phyloP scores from a whole-genome alignment of 225 moss, liverwort and hornwort genomes.

The Straminergon stramineum region DNA sequence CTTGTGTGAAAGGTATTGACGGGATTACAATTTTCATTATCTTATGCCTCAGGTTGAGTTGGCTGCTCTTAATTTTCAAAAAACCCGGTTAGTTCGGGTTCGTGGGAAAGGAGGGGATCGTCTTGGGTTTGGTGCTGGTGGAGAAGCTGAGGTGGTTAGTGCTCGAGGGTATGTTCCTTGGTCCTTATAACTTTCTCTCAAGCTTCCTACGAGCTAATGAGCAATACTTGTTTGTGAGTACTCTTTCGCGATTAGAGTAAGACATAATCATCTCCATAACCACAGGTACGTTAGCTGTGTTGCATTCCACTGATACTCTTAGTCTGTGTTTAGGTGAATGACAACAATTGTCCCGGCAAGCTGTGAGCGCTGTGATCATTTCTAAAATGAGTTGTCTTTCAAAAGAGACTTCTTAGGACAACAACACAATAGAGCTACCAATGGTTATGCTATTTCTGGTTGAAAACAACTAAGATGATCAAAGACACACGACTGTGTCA shows the following conservation, averaged over 20 bases:
- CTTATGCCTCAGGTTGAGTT: conserved; percentile 62
- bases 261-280: not conserved
- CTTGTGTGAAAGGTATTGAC: not conserved
- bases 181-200: not conserved
- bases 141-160: conserved; percentile 84
- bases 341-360: not conserved
- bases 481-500: not conserved
- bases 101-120: conserved; percentile 65
- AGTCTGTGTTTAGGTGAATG: not conserved
- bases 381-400: not conserved
- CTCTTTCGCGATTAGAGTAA: not conserved
- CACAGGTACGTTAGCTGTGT: not conserved
- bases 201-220: not conserved
- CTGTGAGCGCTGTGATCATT: not conserved
- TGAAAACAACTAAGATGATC: not conserved
- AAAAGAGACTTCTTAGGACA: not conserved
- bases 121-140: conserved; percentile 73
- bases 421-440: not conserved
- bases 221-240: not conserved
- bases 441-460: not conserved
- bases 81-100: conserved; percentile 71
- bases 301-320: not conserved
- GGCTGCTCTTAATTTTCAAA: conserved; percentile 68
- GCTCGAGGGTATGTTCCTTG: conserved; percentile 73
- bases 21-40: not conserved